Conservation (phyloP, 2,329 filamentous ascomycete genomes). For the Sporothrix phasma region DNA sequence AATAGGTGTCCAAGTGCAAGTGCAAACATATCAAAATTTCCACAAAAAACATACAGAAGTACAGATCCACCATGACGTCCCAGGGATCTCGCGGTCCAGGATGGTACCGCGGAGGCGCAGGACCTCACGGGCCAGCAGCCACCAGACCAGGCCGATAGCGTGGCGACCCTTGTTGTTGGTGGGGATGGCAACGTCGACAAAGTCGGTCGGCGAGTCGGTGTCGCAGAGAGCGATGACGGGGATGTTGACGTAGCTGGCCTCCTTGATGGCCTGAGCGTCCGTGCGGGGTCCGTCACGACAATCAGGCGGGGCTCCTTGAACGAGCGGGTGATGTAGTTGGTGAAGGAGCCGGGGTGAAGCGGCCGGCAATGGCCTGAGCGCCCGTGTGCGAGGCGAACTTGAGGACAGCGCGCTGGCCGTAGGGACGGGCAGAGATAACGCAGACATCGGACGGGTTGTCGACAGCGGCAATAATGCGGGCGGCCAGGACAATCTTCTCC, state of each 20-base stretch:
- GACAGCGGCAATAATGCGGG: constrained; percentile 95
- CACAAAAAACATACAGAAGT: constrained; percentile 68
- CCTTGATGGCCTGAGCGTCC: constrained; percentile 99
- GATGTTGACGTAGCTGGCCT: constrained; percentile 99
- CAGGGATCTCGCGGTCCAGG: constrained; percentile 92
- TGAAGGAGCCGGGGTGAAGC: constrained; percentile 99
- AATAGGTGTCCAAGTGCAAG: constrained; percentile 15
- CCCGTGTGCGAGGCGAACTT: constrained; percentile 99
- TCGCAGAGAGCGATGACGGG: constrained; percentile 98
- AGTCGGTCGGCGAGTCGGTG: constrained; percentile 98
- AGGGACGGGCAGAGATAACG: constrained; percentile 98
- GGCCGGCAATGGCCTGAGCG: constrained; percentile 94
- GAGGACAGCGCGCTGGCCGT: constrained; percentile 97
- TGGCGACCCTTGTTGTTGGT: constrained; percentile 99
- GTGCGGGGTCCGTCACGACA: constrained; percentile 98
- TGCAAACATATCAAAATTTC: neutral
- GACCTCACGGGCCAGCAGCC: constrained; percentile 99
- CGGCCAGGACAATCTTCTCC: constrained; percentile 99
- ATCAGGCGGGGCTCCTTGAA: constrained; percentile 99
- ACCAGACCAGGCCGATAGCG: constrained; percentile 97
- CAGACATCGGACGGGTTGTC: constrained; percentile 99
- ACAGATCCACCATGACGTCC: constrained; percentile 99
- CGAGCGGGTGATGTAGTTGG: constrained; percentile 99
- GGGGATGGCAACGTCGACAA: constrained; percentile 98
- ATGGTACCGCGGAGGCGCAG: constrained; percentile 97